Evolutionary conservation across 768 basidiomycete species (phyloP), one percentile per base, ranked within the genome.

Genomic region (Infundibulicybe gibba): DNA sequence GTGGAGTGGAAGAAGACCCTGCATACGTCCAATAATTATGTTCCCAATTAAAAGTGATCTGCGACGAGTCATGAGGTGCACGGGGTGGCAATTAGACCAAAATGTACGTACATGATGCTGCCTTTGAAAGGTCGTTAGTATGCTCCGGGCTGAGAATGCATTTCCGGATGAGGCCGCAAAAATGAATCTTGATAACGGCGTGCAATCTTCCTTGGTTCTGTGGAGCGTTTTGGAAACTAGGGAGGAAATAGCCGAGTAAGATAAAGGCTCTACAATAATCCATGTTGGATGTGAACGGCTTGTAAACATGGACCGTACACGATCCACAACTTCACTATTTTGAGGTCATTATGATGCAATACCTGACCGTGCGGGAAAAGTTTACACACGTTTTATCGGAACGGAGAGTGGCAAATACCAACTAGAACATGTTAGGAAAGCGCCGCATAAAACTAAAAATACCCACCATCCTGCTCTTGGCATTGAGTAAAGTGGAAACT

Each of bases 11-110:
- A 13, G 30, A 20, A 31, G 34, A 21, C 16, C 30, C 5, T n/a
- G 71, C 81, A 41, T 56, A 85, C 80, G 74, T 67, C 87, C 87
- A 89, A 43, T 74, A 55, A 56, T 89, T 87, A 41, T 61, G 65
- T 32, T 81, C 79, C 79, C 76, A 81, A 49, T 82, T 72, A 54
- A 85, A 89, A 20, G 62, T 71, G 41, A 87, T 86, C 83, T 85
- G 51, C 43, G 40, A 32, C 31, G 45, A 16, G 33, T 13, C 43
- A 47, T 16, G 46, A 42, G 16, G 31, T n/a, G n/a, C n/a, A n/a
- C 38, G 3, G 34, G 25, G 9, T 21, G 25, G 40, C 45, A 16
- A 38, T 17, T 20, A 43, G 16, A 49, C 34, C 40, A 44, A 5
- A 31, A 40, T 43, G 12, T 32, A 63, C 80, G 41, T 55, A 85